Evolutionary conservation across 2,329 filamentous ascomycete genomes (phyloP).

Genomic region (Alternaria sp.): DNA sequence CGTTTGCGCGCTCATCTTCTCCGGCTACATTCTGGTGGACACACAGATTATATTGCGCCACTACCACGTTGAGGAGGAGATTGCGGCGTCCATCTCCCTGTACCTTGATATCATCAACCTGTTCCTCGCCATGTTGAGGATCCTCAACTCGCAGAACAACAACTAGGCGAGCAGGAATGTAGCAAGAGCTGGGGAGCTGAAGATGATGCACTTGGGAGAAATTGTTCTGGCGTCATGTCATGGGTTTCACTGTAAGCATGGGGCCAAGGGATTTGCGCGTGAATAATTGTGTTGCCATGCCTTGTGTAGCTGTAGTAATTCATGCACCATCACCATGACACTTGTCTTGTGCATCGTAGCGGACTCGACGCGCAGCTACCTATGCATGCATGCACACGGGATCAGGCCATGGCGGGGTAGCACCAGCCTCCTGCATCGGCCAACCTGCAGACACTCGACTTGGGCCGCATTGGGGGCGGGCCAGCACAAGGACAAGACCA

Average conservation of each 20-base stretch:
- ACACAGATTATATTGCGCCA: constrained; percentile 95
- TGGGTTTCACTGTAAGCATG: background rate
- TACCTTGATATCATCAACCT: constrained; percentile 98
- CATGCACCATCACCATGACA: background rate
- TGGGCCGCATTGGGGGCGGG: background rate
- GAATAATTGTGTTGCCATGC: background rate
- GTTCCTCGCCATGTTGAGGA: constrained; percentile 93
- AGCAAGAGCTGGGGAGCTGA: background rate
- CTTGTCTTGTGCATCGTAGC: background rate
- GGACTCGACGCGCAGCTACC: background rate
- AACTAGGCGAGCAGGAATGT: constrained; percentile 67
- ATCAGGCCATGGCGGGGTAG: constrained; percentile 29
- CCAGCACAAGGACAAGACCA: too few relatives aligned
- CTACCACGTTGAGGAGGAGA: constrained; percentile 98
- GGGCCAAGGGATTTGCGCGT: background rate
- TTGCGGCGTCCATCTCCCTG: constrained; percentile 90
- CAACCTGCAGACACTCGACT: constrained; percentile 55
- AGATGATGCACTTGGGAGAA: constrained; percentile 4
- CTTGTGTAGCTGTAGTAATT: background rate
- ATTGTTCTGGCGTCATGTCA: constrained; percentile 2
- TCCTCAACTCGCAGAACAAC: constrained; percentile 94
- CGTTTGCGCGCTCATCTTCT: constrained; percentile 85
- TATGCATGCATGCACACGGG: constrained; percentile 11
- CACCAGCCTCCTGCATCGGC: constrained; percentile 23
- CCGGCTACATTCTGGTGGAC: constrained; percentile 92